Evolutionary conservation across 805 yeast genomes (phyloP).

Genomic region (Pichia gijzeniarum): DNA sequence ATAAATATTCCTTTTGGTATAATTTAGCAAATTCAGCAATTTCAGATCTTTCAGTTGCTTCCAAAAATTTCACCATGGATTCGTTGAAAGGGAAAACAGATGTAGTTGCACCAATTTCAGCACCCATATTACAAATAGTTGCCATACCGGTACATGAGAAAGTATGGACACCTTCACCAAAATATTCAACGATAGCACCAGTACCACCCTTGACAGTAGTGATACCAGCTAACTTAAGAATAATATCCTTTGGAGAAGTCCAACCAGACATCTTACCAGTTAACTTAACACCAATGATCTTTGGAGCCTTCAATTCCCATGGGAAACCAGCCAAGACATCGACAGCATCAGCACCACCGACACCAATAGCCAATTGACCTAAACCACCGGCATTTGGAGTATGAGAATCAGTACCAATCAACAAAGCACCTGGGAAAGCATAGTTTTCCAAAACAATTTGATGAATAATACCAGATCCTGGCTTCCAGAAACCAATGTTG

Average conservation of each 20-base stretch:
- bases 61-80: slow-evolving; percentile 49
- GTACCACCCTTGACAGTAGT: slow-evolving; percentile 98
- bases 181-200: slow-evolving; percentile 92
- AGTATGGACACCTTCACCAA: slow-evolving; percentile 86
- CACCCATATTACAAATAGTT: slow-evolving; percentile 99
- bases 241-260: slow-evolving; percentile 97
- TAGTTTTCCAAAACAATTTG: slow-evolving; percentile 96
- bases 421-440: slow-evolving; percentile 93
- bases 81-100: slow-evolving; percentile 88
- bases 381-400: slow-evolving; percentile 99
- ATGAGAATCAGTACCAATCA: slow-evolving; percentile 98
- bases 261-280: slow-evolving; percentile 88
- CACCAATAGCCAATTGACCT: slow-evolving; percentile 98
- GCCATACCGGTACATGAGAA: slow-evolving; percentile 99
- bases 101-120: slow-evolving; percentile 98
- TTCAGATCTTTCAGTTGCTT: slow-evolving; percentile 77
- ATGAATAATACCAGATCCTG: slow-evolving; percentile 98
- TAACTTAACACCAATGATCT: slow-evolving; percentile 86
- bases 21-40: slow-evolving; percentile 69
- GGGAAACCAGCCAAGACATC: slow-evolving; percentile 96
- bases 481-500: slow-evolving; percentile 98
- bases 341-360: slow-evolving; percentile 99
- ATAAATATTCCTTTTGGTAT: slow-evolving; percentile 45
- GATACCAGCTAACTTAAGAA: slow-evolving; percentile 84
- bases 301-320: slow-evolving; percentile 98